These are phyloP conservation scores for Ichthyophthirius multifiliis DNA, from an alignment of 169 alveolate genomes.

Conservation along the genomic window DNA sequence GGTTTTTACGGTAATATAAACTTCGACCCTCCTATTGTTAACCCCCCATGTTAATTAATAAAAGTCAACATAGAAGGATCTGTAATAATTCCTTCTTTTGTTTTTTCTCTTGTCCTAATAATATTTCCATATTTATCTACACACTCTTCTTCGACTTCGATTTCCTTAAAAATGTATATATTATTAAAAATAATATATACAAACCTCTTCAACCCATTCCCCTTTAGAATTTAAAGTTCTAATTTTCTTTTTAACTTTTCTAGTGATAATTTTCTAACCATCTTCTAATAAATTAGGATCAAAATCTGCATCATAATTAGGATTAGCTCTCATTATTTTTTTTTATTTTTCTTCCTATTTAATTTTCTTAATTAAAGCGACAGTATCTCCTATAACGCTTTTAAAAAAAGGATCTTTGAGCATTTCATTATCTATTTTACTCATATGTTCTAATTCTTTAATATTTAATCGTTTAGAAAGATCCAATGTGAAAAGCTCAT, in stretches of 20 bases:
- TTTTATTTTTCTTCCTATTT: constrained; percentile 32
- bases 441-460: constrained; percentile 26
- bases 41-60: constrained; percentile 38
- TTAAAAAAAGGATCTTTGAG: constrained; percentile 35
- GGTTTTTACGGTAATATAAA: constrained; percentile 19
- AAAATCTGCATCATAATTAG: constrained; percentile 29
- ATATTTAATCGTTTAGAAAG: constrained; percentile 24
- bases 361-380: constrained; percentile 17
- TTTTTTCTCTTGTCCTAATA: constrained; percentile 37
- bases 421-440: constrained; percentile 16
- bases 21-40: constrained; percentile 42
- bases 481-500: constrained; percentile 25
- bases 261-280: constrained; percentile 16
- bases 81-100: background rate
- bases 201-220: constrained; percentile 39
- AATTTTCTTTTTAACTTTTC: constrained; percentile 38
- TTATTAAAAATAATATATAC: background rate
- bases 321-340: constrained; percentile 8
- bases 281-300: constrained; percentile 41
- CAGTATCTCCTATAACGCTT: constrained; percentile 28
- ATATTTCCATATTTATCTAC: constrained; percentile 33
- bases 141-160: constrained; percentile 37
- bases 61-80: constrained; percentile 26
- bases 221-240: constrained; percentile 33
- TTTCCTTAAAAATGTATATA: background rate